These are phyloP conservation scores for Alternaria infectoria DNA, from an alignment of 2,329 filamentous ascomycete species.

Conservation along the genomic window DNA sequence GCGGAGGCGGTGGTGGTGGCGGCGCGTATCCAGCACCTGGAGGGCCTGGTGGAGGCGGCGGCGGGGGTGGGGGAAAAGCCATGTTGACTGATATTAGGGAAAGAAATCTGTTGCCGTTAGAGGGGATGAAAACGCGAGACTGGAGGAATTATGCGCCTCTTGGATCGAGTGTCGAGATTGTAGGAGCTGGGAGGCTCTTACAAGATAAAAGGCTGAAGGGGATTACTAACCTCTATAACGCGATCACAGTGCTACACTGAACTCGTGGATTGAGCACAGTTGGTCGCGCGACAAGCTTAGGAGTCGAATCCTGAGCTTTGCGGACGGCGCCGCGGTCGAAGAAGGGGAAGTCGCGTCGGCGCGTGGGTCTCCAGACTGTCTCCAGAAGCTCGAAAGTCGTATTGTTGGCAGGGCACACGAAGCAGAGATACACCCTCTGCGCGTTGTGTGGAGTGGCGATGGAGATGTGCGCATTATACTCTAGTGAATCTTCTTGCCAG, in stretches of 20 bases:
- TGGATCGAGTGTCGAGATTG: background rate
- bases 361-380: conserved; percentile 17
- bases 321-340: conserved; percentile 30
- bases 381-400: conserved; percentile 15
- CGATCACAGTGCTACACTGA: conserved; percentile 9
- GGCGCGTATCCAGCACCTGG: conserved; percentile 34
- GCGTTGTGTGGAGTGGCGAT: conserved; percentile 39
- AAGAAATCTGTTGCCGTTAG: conserved; percentile 1
- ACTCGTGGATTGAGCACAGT: conserved; percentile 12
- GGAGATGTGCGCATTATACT: conserved; percentile 10
- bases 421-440: conserved; percentile 28
- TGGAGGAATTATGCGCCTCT: background rate
- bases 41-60: conserved; percentile 35
- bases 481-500: conserved; percentile 4
- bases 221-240: background rate
- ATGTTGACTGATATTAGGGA: conserved; percentile 18
- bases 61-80: conserved; percentile 37
- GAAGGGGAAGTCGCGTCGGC: conserved; percentile 31
- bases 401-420: conserved; percentile 24
- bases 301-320: conserved; percentile 33
- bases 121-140: background rate
- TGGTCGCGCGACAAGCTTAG: conserved; percentile 27
- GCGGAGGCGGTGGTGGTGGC: conserved; percentile 46
- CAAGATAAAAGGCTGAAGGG: background rate
- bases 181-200: background rate